Base-by-base conservation (phyloP, 129 eudicot genomes). In the Cynara cardunculus region DNA sequence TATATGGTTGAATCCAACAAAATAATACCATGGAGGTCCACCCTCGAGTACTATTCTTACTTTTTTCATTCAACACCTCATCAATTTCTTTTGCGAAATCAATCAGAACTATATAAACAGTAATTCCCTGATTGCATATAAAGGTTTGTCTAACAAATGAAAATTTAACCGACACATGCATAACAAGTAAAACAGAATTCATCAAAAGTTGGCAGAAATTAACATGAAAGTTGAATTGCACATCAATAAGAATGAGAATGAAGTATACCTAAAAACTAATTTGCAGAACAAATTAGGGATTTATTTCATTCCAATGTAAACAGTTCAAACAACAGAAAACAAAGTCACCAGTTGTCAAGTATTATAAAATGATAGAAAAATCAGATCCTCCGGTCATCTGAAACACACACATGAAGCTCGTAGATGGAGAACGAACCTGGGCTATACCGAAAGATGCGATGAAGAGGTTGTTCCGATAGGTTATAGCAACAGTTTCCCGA, bases 401-500 rank as follows among this genome's bases (percentile, higher is more conserved):
- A 59, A 53, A 39, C 26, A 49, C 49, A 12, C 37, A 61, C 16
- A 16, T 30, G 25, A 28, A 44, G 71, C 5, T 56, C 37, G 73
- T 59, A 69, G 27, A 24, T 3, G 21, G 35, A 77, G 35, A 76
- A 79, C 37, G 34, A 24, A 91, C 97, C 97, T 77, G 87, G 87
- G 64, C 64, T 78, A 73, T 10, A 84, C 39, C 80, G 84, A 81
- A 89, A 86, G 78, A 86, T 82, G 0, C 65, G 88, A 61, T 77
- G 87, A 46, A 86, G 87, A 10, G 86, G 73, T 75, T 49, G 81
- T 12, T 78, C 66, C 31, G 94, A 82, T 25, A 65, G 89, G 39
- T 62, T 30, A 67, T 86, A 79, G 73, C 87, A 74, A 62, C 73
- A 31, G 80, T 88, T 88, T 19, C 90, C 92, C 8, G 84, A 78